Evolutionary conservation across 2,329 filamentous ascomycete genomes (phyloP), one percentile per base, ranked within the genome.

Genomic region (Alternaria angustiovoidea): DNA sequence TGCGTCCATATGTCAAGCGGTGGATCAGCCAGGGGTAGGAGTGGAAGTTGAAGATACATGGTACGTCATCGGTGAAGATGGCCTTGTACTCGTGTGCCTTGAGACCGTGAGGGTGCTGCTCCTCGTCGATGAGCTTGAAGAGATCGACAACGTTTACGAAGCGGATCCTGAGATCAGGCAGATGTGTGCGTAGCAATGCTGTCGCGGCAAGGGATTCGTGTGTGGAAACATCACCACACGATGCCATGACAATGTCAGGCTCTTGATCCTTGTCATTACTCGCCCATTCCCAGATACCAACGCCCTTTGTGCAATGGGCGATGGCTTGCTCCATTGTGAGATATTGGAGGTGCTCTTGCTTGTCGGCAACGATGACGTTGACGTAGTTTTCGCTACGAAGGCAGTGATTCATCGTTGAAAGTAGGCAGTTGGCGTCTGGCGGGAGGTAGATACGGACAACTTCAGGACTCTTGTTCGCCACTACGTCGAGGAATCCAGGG

Each of bases 31-130:
- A 93, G 8, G 91, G 91, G 80, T 94, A 93, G 32, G 87, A 90
- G 81, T 94, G 91, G 86, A 93, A 94, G 81, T 93, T 93, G 83
- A 94, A 93, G 73, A 93, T 88, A 74, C 92, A 82, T 22, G 91
- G 91, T 66, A 84, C 88, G 81, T 92, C 82, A 16, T 84, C 82
- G 1, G 91, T 93, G 83, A 94, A 94, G 65, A 93, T 80, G 39
- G 89, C 82, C 14, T 78, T 79, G 86, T 89, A 94, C 73, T 92
- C 88, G 18, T 71, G 67, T 0, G 69, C 67, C 18, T 57, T 51
- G 58, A 93, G 83, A 41, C 91, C 91, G 78, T 94, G 91, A 0
- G 91, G 88, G 75, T 94, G 91, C 69, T 92, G 87, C 20, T 78
- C 81, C 57, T 87, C 83, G 60, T 88, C 86, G 68, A 93, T 91